These are phyloP conservation scores for Viridothelium virens DNA, from an alignment of 495 filamentous ascomycete genomes.

Conservation along the genomic window DNA sequence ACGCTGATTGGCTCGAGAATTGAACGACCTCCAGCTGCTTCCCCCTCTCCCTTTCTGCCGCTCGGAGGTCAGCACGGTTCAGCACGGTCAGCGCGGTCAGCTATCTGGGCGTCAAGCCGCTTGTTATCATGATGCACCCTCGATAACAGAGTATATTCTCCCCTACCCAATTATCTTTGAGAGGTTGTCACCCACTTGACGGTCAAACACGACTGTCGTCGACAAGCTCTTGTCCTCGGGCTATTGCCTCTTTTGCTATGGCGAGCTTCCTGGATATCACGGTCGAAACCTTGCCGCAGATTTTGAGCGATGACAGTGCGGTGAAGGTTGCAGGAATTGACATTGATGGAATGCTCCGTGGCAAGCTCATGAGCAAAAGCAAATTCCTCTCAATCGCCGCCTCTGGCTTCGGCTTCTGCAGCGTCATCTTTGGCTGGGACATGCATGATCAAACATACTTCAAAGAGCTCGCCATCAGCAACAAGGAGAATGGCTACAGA, in stretches of 20 bases:
- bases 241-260: slow-evolving; percentile 15
- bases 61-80: background rate
- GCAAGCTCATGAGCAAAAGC: slow-evolving; percentile 90
- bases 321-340: slow-evolving; percentile 88
- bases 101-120: background rate
- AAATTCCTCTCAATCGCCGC: slow-evolving; percentile 84
- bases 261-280: slow-evolving; percentile 40
- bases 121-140: background rate
- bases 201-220: too few relatives aligned
- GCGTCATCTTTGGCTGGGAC: slow-evolving; percentile 94
- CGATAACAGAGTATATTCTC: background rate
- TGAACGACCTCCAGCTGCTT: background rate
- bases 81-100: too few relatives aligned
- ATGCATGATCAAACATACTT: slow-evolving; percentile 93
- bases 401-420: slow-evolving; percentile 93
- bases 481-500: slow-evolving; percentile 85
- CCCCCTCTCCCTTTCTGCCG: background rate
- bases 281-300: slow-evolving; percentile 51
- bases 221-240: slow-evolving; percentile 16
- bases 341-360: slow-evolving; percentile 82
- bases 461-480: slow-evolving; percentile 77
- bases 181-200: too few relatives aligned
- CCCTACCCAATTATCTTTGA: too few relatives aligned
- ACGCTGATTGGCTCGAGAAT: slow-evolving; percentile 2
- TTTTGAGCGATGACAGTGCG: slow-evolving; percentile 67